These are phyloP conservation scores for Aspergillus bertholletiae DNA, from an alignment of 495 filamentous ascomycete genomes.

Conservation along the genomic window DNA sequence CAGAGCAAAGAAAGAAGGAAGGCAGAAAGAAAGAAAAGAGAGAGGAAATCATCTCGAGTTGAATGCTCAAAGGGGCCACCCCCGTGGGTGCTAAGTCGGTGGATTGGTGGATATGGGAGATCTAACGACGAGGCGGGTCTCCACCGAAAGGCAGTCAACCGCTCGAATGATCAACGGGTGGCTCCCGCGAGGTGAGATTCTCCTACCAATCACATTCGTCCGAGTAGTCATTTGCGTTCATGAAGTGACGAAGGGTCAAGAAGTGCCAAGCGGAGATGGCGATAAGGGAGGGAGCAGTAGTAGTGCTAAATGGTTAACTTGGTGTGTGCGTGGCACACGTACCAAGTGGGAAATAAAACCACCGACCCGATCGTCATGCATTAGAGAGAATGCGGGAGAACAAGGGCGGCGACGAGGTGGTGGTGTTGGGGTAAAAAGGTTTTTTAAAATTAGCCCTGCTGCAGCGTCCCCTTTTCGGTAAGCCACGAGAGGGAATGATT, in stretches of 20 bases:
- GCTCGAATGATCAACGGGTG: slow-evolving; percentile 17
- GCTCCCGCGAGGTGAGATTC: slow-evolving; percentile 7
- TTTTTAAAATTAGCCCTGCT: slow-evolving; percentile 3
- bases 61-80: too few relatives aligned
- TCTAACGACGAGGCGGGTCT: slow-evolving; percentile 9
- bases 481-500: not conserved
- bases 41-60: too few relatives aligned
- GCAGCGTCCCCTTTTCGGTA: slow-evolving; percentile 7
- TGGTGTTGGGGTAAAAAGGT: not conserved
- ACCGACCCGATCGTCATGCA: slow-evolving; percentile 11
- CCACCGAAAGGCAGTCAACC: slow-evolving; percentile 10
- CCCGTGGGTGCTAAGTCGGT: not conserved
- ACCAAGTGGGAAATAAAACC: slow-evolving; percentile 1
- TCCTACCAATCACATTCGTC: slow-evolving; percentile 9
- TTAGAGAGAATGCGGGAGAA: slow-evolving; percentile 9
- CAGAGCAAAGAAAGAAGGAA: not conserved
- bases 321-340: slow-evolving; percentile 1
- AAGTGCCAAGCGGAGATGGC: not conserved
- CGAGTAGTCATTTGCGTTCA: not conserved
- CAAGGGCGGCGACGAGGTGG: not conserved
- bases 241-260: not conserved
- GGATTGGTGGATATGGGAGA: not conserved
- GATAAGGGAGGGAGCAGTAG: too few relatives aligned
- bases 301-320: too few relatives aligned
- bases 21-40: not conserved